Conservation (phyloP, 2,329 filamentous ascomycete genomes). For the Lecanosticta acicola region DNA sequence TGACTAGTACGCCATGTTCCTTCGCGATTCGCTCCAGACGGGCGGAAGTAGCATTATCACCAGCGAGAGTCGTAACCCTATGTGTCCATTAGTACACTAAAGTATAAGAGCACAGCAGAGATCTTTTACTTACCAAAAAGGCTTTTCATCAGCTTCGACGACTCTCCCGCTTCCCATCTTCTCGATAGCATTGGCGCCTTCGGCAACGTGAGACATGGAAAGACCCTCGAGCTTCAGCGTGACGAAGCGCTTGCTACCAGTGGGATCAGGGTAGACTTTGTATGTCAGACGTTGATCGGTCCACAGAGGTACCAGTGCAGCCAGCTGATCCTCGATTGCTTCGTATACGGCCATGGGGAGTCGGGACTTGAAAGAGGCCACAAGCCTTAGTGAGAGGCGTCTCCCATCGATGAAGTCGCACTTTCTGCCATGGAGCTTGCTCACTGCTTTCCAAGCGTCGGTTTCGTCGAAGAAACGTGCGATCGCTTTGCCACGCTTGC, state of each 20-base stretch:
- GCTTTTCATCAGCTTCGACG: constrained; percentile 1
- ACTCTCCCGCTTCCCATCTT: constrained; percentile 1
- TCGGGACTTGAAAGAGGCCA: constrained; percentile 4
- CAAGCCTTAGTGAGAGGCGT: constrained; percentile 4
- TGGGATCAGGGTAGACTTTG: background rate
- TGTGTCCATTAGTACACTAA: background rate
- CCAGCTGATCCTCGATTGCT: constrained; percentile 6
- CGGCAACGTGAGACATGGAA: background rate
- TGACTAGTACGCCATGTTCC: background rate
- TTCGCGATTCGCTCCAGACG: background rate
- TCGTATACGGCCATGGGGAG: constrained; percentile 6
- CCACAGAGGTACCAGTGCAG: background rate
- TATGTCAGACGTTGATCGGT: constrained; percentile 3
- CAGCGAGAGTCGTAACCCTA: no score
- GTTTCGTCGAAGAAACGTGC: constrained; percentile 5
- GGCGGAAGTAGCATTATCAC: no score
- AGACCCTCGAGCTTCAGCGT: constrained; percentile 6
- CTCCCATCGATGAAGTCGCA: constrained; percentile 2
- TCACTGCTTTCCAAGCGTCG: constrained; percentile 6
- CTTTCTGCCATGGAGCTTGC: background rate
- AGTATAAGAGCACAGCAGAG: no score
- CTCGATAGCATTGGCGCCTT: constrained; percentile 4
- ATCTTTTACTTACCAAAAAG: constrained; percentile 2
- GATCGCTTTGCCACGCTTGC: constrained; percentile 1
- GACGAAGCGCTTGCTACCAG: constrained; percentile 1